Base-by-base conservation (phyloP, 768 basidiomycete species). In the Calvatia gigantea region DNA sequence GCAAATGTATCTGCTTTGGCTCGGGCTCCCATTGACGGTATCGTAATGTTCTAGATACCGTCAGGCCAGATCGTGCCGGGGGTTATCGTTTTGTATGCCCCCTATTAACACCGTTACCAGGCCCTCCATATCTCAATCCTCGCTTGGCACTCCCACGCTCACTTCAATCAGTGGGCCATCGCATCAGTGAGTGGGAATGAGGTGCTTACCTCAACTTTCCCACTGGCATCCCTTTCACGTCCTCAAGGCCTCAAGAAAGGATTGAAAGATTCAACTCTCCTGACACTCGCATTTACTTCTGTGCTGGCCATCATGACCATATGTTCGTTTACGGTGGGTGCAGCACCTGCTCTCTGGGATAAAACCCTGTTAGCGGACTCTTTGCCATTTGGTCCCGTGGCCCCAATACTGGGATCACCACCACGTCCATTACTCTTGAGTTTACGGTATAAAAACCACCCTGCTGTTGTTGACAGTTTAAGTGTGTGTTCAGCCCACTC, bases 121-220 rank as follows among this genome's bases (percentile, higher is more conserved):
- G 48, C 79, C 80, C n/a, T n/a, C n/a, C n/a, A n/a, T n/a, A n/a
- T n/a, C 68, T 92, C 89, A 58, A 92, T 92, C 33, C 89, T 80
- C 15, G 84, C 83, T 71, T 91, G 89, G 43, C 87, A 85, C 54
- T 89, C 83, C 83, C 86, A 59, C 27, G 46, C 43, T 8, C 31
- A 42, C 29, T 11, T 3, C 4, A 17, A 2, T 28, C 11, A 29
- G 12, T 21, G 17, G 21, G n/a, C n/a, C n/a, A n/a, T n/a, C n/a
- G n/a, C 6, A 19, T 9, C 19, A 14, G 7, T 12, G 7, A 42
- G 8, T 21, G 28, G 52, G 37, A 55, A 32, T 48, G 33, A 21
- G 15, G 48, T 37, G 68, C 76, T 45, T 42, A 87, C 88, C 82
- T 86, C 33, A 94, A 70, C 58, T 70, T 78, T 32, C 80, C 76